phyloP scores from a whole-genome alignment of 2,329 filamentous ascomycete genomes.

The Grosmannia clavigera region DNA sequence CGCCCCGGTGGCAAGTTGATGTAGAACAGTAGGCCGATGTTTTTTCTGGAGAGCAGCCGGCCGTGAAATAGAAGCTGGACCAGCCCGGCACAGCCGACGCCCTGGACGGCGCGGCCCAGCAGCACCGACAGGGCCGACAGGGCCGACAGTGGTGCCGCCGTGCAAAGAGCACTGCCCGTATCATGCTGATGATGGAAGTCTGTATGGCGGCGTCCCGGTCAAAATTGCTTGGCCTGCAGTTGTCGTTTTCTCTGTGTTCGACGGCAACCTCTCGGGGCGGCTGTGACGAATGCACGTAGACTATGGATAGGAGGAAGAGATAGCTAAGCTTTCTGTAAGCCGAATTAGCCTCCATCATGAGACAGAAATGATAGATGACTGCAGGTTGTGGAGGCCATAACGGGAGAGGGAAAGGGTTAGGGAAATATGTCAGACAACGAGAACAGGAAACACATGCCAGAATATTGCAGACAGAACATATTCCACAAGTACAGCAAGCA shows the following conservation, averaged over 20 bases:
- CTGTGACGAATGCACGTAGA: background rate
- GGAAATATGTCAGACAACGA: no score
- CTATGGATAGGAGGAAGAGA: background rate
- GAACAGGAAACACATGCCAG: no score
- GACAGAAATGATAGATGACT: background rate
- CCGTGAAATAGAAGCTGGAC: constrained; percentile 47
- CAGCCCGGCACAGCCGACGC: constrained; percentile 49
- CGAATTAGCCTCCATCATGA: background rate
- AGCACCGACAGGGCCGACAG: constrained; percentile 42
- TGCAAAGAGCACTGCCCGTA: constrained; percentile 51
- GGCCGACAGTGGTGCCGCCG: constrained; percentile 36
- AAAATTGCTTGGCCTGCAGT: background rate
- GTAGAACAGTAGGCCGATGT: constrained; percentile 48
- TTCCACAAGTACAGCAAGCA: background rate
- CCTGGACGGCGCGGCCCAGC: constrained; percentile 51
- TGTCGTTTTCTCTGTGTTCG: background rate
- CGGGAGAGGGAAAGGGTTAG: no score
- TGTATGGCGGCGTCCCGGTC: constrained; percentile 39
- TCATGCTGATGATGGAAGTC: constrained; percentile 40
- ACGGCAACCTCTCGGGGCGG: background rate
- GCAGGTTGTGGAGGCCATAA: background rate
- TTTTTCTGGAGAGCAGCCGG: constrained; percentile 42
- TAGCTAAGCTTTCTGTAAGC: background rate
- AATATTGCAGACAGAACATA: background rate
- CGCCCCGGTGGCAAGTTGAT: constrained; percentile 47